A percentile compares a stretch with the other conserved stretches of the same genome.
Conservation (phyloP, 805 yeast genomes). For the Tetrapisispora pingtungensis region DNA sequence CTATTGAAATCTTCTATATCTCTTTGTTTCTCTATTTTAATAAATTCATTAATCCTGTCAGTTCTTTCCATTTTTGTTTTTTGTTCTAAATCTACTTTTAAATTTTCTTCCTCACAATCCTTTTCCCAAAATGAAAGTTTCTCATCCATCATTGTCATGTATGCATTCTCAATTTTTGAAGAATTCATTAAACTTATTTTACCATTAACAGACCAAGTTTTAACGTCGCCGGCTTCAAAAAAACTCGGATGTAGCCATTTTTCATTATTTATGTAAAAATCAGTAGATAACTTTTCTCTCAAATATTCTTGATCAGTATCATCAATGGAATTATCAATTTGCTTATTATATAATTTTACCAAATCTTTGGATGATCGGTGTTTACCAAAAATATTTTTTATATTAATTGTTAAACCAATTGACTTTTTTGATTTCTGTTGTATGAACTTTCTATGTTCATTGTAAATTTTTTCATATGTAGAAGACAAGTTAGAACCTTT, state of each 20-base stretch:
- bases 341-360: conserved; percentile 15
- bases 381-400: conserved; percentile 32
- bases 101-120: not conserved
- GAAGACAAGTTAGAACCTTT: conserved; percentile 3
- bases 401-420: conserved; percentile 32
- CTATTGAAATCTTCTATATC: not conserved
- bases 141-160: not conserved
- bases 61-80: too few relatives aligned
- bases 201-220: conserved; percentile 29
- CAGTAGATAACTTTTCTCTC: conserved; percentile 14
- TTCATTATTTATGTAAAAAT: conserved; percentile 11
- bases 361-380: conserved; percentile 11
- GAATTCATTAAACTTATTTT: conserved; percentile 18
- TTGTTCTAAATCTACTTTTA: too few relatives aligned
- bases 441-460: conserved; percentile 11
- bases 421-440: conserved; percentile 11
- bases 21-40: not conserved
- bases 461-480: conserved; percentile 12
- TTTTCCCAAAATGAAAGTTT: not conserved
- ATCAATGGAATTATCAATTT: conserved; percentile 36
- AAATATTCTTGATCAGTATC: conserved; percentile 31
- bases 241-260: conserved; percentile 19
- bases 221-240: conserved; percentile 19
- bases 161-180: not conserved
- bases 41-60: not conserved